These are phyloP conservation scores for Puccinia coronata DNA, from an alignment of 1,284 basidiomycete genomes.

Conservation along the genomic window DNA sequence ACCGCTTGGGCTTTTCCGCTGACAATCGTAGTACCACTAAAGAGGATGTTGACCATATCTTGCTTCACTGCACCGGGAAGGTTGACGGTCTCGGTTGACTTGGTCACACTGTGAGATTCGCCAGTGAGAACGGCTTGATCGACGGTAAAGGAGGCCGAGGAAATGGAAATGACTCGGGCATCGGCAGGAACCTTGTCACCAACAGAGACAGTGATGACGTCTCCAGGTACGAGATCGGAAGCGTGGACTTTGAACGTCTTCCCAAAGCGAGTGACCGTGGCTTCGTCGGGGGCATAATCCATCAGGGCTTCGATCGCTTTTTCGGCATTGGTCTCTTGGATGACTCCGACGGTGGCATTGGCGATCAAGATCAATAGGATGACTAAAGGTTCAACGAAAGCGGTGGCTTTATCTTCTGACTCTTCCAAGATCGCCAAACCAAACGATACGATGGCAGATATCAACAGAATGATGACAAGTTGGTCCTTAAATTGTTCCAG, in stretches of 20 bases:
- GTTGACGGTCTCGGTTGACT: conserved; percentile 68
- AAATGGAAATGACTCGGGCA: conserved; percentile 80
- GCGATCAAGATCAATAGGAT: conserved; percentile 90
- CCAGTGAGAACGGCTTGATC: conserved; percentile 95
- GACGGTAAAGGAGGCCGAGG: conserved; percentile 84
- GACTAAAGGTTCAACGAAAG: conserved; percentile 88
- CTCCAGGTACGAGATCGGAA: conserved; percentile 84
- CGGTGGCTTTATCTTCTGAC: conserved; percentile 67
- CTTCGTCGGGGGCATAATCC: conserved; percentile 92
- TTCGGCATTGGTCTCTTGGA: conserved; percentile 92
- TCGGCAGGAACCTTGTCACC: conserved; percentile 94
- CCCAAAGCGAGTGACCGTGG: conserved; percentile 79
- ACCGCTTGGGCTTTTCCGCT: conserved; percentile 81
- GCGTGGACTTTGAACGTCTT: conserved; percentile 75
- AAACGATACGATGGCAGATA: conserved; percentile 85
- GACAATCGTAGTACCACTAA: conserved; percentile 90
- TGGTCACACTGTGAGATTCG: conserved; percentile 83
- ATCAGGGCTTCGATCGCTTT: conserved; percentile 93
- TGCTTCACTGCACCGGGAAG: conserved; percentile 84
- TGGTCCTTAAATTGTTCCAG: conserved; percentile 98
- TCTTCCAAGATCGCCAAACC: conserved; percentile 82
- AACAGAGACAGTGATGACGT: conserved; percentile 82
- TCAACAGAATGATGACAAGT: conserved; percentile 84
- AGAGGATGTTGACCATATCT: conserved; percentile 92
- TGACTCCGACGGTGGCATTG: conserved; percentile 89